Evolutionary conservation across 768 basidiomycete species (phyloP), one percentile per base, ranked within the genome.

Genomic region (Tulasnella calospora): DNA sequence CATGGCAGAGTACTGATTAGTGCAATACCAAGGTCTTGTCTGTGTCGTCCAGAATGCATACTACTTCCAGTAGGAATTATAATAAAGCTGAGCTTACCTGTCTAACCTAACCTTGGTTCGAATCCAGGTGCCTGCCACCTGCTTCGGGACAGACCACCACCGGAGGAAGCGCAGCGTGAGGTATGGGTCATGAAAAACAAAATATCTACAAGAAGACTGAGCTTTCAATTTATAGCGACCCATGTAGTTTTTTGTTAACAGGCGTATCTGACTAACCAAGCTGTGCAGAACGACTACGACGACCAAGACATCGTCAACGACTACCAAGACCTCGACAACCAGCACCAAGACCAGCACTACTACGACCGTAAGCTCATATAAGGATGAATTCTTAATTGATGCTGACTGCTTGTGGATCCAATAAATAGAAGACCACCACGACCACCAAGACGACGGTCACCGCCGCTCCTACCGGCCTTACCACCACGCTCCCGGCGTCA

Each of bases 401-500:
- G 47, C 47, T 51, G 21, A 51, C 23, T 51, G 4, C 0, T 23
- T 5, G 23, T 23, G 47, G 61, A 33, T 33, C 27, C 61, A 27
- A 27, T 67, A 5, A 1, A 67, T n/a, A 67, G 61, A 67, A 67
- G 33, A 33, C 61, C 21, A 67, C 40, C 36, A 73, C 71, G 23
- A 47, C 71, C 9, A n/a, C 71, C 12, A 41, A 73, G 40, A 73
- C 61, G 6, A 67, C 61, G 2, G 61, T 67, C 2, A 67, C 61
- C 2, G 27, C 61, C 3, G 61, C 61, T 67, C 61, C 61, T 13
- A 67, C 61, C 17, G 61, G 61, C 15, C 61, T 67, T 8, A 67
- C 61, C 13, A 67, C 73, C 17, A 75, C 41, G 3, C 73, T 79
- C 33, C 78, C 78, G 13, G 73, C 73, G 5, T 79, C 78, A 40